These are phyloP conservation scores for Ganoderma boninense DNA, from an alignment of 1,284 basidiomycete species.

Conservation along the genomic window DNA sequence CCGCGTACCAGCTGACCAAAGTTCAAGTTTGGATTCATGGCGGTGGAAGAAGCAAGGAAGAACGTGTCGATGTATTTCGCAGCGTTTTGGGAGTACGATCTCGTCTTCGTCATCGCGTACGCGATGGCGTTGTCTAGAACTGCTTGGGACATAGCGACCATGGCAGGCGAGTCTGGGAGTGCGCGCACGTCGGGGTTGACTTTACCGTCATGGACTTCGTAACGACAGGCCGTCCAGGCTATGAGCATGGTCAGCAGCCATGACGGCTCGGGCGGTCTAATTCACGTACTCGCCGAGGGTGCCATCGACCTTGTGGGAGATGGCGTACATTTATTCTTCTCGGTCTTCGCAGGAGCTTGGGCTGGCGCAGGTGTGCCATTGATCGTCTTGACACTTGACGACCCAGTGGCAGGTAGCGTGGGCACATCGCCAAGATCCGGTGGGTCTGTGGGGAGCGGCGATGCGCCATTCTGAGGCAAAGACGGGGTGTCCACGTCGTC, in stretches of 20 bases:
- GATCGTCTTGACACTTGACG: conserved; percentile 30
- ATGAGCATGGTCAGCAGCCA: not conserved
- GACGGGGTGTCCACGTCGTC: not conserved
- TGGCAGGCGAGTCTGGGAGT: conserved; percentile 62
- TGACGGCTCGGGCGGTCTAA: not conserved
- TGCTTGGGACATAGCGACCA: conserved; percentile 64
- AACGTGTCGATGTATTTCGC: conserved; percentile 60
- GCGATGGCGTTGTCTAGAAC: conserved; percentile 70
- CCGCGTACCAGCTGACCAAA: conserved; percentile 74
- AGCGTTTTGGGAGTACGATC: conserved; percentile 48
- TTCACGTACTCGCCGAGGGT: conserved; percentile 40
- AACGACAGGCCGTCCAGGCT: conserved; percentile 74
- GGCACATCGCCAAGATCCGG: conserved; percentile 17
- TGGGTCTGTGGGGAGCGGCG: conserved; percentile 25
- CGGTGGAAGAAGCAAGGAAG: conserved; percentile 65
- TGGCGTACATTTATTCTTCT: conserved; percentile 42
- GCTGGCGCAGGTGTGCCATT: conserved; percentile 41
- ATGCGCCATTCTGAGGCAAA: conserved; percentile 1
- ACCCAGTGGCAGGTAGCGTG: conserved; percentile 12
- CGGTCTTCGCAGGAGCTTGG: conserved; percentile 40
- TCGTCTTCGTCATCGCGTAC: conserved; percentile 55
- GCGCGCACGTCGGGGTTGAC: conserved; percentile 72
- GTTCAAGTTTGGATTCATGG: conserved; percentile 75
- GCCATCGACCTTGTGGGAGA: conserved; percentile 48
- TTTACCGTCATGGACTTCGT: conserved; percentile 65